Percentiles rank a stretch among this genome's conserved stretches.
These are phyloP conservation scores for Aegilops sharonensis DNA, from an alignment of 176 grass and related monocot genomes.

Conservation along the genomic window DNA sequence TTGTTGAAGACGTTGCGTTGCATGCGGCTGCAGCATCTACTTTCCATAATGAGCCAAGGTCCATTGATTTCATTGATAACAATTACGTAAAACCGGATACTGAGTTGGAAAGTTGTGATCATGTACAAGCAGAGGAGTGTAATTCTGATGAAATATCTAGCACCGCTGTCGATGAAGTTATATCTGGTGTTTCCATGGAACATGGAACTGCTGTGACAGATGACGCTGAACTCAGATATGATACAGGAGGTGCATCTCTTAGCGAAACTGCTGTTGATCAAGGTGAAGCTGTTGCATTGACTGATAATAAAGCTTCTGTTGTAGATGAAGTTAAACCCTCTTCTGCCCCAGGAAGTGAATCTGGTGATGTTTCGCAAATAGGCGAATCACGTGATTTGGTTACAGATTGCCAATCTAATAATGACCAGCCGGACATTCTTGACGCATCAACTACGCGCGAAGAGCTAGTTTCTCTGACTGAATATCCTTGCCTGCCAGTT, in stretches of 20 bases:
- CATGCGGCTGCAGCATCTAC: slow-evolving; percentile 2
- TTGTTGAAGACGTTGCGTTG: slow-evolving; percentile 11
- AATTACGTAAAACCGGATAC: not conserved
- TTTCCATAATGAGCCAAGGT: slow-evolving; percentile 8
- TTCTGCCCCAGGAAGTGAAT: not conserved
- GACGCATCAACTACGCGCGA: not conserved
- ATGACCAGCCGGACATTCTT: not conserved
- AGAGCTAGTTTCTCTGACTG: slow-evolving; percentile 17
- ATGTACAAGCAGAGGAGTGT: not conserved
- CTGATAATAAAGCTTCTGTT: not conserved
- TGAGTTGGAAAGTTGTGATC: slow-evolving; percentile 13
- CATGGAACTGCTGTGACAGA: slow-evolving; percentile 1
- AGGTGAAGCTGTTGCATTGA: not conserved
- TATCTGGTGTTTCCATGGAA: slow-evolving; percentile 14
- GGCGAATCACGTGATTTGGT: not conserved
- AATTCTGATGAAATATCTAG: slow-evolving; percentile 28
- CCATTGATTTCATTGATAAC: slow-evolving; percentile 23
- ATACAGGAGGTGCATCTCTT: slow-evolving; percentile 8
- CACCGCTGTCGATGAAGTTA: slow-evolving; percentile 9
- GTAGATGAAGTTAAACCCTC: not conserved
- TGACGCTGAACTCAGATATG: slow-evolving; percentile 29
- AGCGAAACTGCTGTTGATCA: slow-evolving; percentile 13
- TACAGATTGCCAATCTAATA: slow-evolving; percentile 6
- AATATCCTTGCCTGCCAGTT: not conserved
- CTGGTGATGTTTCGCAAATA: not conserved